phyloP scores from a whole-genome alignment of 169 alveolate species.

The Eimeria sp. region DNA sequence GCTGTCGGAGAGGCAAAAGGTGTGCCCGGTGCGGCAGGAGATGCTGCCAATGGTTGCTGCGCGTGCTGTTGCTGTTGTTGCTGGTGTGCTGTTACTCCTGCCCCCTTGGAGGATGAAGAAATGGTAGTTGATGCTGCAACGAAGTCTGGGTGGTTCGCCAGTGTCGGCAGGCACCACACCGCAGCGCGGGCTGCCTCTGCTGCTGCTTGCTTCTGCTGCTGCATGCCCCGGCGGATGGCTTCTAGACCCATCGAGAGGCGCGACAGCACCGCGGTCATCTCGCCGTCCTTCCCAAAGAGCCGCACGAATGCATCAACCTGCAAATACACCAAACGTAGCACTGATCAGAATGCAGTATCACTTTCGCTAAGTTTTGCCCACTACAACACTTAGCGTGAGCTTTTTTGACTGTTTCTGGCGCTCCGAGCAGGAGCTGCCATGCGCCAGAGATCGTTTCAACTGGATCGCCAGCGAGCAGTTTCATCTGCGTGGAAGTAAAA shows the following conservation, averaged over 20 bases:
- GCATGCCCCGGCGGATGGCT: constrained; percentile 72
- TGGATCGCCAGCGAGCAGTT: not conserved
- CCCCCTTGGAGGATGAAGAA: not conserved
- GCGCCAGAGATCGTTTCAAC: not conserved
- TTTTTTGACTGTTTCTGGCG: not conserved
- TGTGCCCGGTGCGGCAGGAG: not conserved
- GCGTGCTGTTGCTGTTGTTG: constrained; percentile 5
- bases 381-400: not conserved
- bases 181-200: constrained; percentile 61
- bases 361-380: not conserved
- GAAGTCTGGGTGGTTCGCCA: constrained; percentile 36
- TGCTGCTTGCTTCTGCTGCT: constrained; percentile 63
- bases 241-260: constrained; percentile 68
- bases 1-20: not conserved
- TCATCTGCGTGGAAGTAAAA: not conserved
- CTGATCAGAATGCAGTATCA: too few relatives aligned
- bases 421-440: not conserved
- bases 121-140: constrained; percentile 15
- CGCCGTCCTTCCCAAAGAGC: constrained; percentile 65
- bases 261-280: constrained; percentile 68
- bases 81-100: not conserved
- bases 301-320: constrained; percentile 33
- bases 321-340: not conserved
- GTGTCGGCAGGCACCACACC: constrained; percentile 52
- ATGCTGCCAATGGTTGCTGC: not conserved